These are phyloP conservation scores for Arachis monticola DNA, from an alignment of 331 rosid genomes.

Conservation along the genomic window DNA sequence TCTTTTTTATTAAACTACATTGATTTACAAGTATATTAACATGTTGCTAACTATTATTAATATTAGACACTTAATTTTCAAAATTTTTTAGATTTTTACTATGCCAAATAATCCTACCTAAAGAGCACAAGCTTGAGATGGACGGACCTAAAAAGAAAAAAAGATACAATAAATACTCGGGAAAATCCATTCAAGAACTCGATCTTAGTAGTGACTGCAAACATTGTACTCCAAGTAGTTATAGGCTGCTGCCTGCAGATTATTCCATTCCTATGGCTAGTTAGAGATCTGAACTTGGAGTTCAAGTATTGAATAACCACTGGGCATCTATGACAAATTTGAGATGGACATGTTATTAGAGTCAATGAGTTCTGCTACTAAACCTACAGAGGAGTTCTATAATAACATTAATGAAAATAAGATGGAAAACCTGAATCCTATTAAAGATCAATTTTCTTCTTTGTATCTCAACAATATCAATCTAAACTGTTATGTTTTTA, in stretches of 20 bases:
- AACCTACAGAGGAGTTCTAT: conserved; percentile 83
- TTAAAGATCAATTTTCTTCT: conserved; percentile 93
- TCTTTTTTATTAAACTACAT: too few relatives aligned
- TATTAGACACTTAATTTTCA: too few relatives aligned
- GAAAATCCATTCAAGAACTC: conserved; percentile 95
- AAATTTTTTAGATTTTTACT: too few relatives aligned
- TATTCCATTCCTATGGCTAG: conserved; percentile 89
- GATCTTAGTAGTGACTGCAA: conserved; percentile 80
- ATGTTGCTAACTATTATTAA: too few relatives aligned
- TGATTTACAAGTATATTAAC: too few relatives aligned
- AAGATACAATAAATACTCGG: conserved; percentile 73
- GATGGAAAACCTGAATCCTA: conserved; percentile 59
- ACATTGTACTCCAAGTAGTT: conserved; percentile 84
- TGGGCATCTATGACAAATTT: conserved; percentile 99
- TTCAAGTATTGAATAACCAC: conserved; percentile 88
- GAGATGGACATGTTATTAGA: conserved; percentile 97
- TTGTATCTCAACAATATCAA: conserved; percentile 42
- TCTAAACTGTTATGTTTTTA: conserved; percentile 13
- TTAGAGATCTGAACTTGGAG: conserved; percentile 92
- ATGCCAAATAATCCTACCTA: conserved; percentile 4
- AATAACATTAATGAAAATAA: conserved; percentile 67
- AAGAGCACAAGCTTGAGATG: conserved; percentile 71
- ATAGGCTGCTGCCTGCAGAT: conserved; percentile 88
- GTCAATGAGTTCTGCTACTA: conserved; percentile 88
- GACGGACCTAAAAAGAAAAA: conserved; percentile 88